Conservation (phyloP, 116 monocot species). For the Phalaenopsis hybrid region DNA sequence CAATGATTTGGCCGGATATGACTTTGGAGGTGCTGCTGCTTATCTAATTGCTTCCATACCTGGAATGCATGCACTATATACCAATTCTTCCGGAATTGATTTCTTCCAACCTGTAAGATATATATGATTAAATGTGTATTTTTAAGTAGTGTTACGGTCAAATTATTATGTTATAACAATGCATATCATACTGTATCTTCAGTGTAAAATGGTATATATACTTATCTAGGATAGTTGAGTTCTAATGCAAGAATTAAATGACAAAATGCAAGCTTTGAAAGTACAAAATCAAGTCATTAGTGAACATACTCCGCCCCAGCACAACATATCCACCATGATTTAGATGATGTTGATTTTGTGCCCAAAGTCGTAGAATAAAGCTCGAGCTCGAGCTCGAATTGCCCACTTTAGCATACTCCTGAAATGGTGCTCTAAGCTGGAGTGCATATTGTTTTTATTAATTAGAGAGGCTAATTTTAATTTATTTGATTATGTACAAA, state of each 20-base stretch:
- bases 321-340: too few relatives aligned
- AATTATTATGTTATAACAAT: not conserved
- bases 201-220: too few relatives aligned
- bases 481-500: not conserved
- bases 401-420: not conserved
- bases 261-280: too few relatives aligned
- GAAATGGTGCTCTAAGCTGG: not conserved
- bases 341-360: too few relatives aligned
- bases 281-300: too few relatives aligned
- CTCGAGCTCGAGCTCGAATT: too few relatives aligned
- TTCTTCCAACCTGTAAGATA: slow-evolving; percentile 47
- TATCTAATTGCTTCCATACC: slow-evolving; percentile 73
- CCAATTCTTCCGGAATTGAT: slow-evolving; percentile 18
- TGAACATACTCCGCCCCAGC: too few relatives aligned
- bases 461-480: too few relatives aligned
- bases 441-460: not conserved
- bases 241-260: too few relatives aligned
- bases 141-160: not conserved
- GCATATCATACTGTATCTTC: too few relatives aligned
- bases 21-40: slow-evolving; percentile 45
- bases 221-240: too few relatives aligned
- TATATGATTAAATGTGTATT: not conserved
- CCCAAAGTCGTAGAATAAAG: too few relatives aligned
- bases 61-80: slow-evolving; percentile 42
- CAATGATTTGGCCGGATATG: slow-evolving; percentile 52